Percentiles rank a stretch among this genome's conserved stretches.
Evolutionary conservation across 1,139 yeast species (phyloP).

Genomic region (Arxiozyma bovina): DNA sequence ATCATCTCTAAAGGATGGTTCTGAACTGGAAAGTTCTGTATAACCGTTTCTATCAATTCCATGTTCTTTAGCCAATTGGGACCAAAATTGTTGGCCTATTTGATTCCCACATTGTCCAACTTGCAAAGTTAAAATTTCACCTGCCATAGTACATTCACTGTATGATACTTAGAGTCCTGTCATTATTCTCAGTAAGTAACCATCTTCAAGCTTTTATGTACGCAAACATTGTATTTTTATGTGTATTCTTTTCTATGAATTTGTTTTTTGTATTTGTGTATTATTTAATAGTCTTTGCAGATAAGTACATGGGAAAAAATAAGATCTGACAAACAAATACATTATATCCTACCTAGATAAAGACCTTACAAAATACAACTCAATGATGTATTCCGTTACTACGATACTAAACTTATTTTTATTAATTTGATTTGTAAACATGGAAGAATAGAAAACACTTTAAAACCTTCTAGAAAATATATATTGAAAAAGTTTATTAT

Average conservation of each 20-base stretch:
- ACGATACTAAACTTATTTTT: not conserved
- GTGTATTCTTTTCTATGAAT: not conserved
- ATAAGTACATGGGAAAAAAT: not conserved
- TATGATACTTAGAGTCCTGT: not conserved
- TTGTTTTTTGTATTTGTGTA: no score
- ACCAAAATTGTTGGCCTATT: conserved; percentile 90
- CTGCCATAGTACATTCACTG: conserved; percentile 21
- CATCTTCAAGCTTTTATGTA: not conserved
- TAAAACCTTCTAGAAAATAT: not conserved
- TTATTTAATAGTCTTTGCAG: not conserved
- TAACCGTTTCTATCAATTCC: conserved; percentile 73
- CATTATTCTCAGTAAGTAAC: not conserved
- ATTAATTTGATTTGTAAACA: not conserved
- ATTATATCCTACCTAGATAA: not conserved
- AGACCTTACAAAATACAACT: not conserved
- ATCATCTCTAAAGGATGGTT: conserved; percentile 44
- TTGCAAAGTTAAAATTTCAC: conserved; percentile 59
- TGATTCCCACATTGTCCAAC: conserved; percentile 93
- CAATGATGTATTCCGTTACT: not conserved
- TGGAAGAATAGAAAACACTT: not conserved
- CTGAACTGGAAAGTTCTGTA: conserved; percentile 16
- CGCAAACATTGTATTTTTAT: not conserved
- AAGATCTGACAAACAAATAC: no score
- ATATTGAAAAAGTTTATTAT: not conserved
- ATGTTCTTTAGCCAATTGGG: conserved; percentile 79